These are phyloP conservation scores for Penicillium odoratum DNA, from an alignment of 495 filamentous ascomycete species.

Conservation along the genomic window DNA sequence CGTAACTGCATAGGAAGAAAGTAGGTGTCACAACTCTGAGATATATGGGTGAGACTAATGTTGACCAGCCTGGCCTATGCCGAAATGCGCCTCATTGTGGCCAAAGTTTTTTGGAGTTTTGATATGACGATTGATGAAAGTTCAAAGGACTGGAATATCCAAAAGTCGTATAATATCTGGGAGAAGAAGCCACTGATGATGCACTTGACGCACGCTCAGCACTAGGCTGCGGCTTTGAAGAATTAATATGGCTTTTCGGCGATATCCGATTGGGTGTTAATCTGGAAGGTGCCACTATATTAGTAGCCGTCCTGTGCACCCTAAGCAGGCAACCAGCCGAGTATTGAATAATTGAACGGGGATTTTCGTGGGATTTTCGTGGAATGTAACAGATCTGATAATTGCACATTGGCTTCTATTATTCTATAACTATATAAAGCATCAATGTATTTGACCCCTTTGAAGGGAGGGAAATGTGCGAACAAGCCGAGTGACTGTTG, in stretches of 20 bases:
- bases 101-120: slow-evolving; percentile 54
- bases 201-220: slow-evolving; percentile 12
- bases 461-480: slow-evolving; percentile 16
- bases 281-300: not conserved
- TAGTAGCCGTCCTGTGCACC: too few species aligned
- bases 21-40: slow-evolving; percentile 1
- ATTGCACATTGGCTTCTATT: not conserved
- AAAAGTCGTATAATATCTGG: slow-evolving; percentile 37
- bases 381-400: too few species aligned
- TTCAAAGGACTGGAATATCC: slow-evolving; percentile 36
- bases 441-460: not conserved
- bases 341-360: too few species aligned
- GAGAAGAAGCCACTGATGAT: slow-evolving; percentile 36
- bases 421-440: not conserved
- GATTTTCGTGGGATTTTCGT: too few species aligned
- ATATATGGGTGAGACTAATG: not conserved
- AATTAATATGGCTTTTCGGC: not conserved
- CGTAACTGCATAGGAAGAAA: slow-evolving; percentile 43
- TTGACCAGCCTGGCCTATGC: slow-evolving; percentile 46
- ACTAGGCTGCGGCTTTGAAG: not conserved
- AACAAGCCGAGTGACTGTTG: slow-evolving; percentile 57
- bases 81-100: slow-evolving; percentile 52
- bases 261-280: not conserved
- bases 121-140: slow-evolving; percentile 43
- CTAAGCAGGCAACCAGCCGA: too few species aligned